phyloP scores from a whole-genome alignment of 306 rosid species.

The Cucumis sativus region Cucumber_9930_V3 NC_026655.2:486001-486500 shows the following conservation, averaged over 20 bases:
- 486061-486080: background rate
- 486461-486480: background rate
- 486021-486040: background rate
- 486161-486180: background rate
- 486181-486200: background rate
- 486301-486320: too few species aligned
- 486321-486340: background rate
- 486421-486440: background rate
- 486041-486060: background rate
- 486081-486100: background rate
- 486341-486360: background rate
- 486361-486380: background rate
- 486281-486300: background rate
- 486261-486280: background rate
- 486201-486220: background rate
- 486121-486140: background rate
- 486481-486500: background rate
- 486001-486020: slow-evolving; percentile 13
- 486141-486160: background rate
- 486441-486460: background rate
- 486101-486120: background rate
- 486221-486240: background rate
- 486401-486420: background rate
- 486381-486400: background rate
- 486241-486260: background rate